Evolutionary conservation across 78 protist genomes (phyloP), one percentile per base, ranked within the genome.

Genomic region (Parvularia atlantis): DNA sequence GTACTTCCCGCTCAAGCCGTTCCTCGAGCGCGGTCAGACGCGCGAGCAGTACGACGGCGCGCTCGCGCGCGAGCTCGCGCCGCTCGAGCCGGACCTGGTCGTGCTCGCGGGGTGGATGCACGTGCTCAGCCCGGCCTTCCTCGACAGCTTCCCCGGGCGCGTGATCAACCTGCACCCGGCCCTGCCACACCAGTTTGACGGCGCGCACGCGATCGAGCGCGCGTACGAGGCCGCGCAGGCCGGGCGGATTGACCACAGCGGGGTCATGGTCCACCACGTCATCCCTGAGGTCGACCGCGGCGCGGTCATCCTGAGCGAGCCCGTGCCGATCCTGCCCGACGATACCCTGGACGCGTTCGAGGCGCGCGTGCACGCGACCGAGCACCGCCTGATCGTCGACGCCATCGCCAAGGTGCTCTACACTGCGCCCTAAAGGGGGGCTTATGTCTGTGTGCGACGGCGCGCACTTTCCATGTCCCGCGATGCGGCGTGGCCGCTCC

Each of bases 101-200:
- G 86, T 85, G 11, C 54, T 80, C 11, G 90, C 90, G 1, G 90
- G 90, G 24, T 85, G 85, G 85, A 85, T 85, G 90, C 59, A 79
- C 16, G 77, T 85, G n/a, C 40, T 85, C 53, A 69, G 84, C 43
- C 31, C 66, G 28, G 37, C 46, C 19, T 85, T 85, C 31, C 54
- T 85, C 33, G 81, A 75, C 59, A 4, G 10, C 28, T 67, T 67
- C 20, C 39, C 3, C 28, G 69, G 69, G 19, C 9, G 10, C 46
- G 75, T 85, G 24, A 85, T 85, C 35, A 85, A 85, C 73, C 53
- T 85, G 26, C 90, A 85, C 30, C 90, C 90, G 9, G 90, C 90
- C 7, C 66, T 80, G n/a, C 90, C 90, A 7, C 84, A 76, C 13
- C 74, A 80, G 40, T 85, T 69, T 43, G 83, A 82, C 26, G 90